Evolutionary conservation across 768 basidiomycete genomes (phyloP), one percentile per base, ranked within the genome.

Genomic region (Boletus eberwhitei): DNA sequence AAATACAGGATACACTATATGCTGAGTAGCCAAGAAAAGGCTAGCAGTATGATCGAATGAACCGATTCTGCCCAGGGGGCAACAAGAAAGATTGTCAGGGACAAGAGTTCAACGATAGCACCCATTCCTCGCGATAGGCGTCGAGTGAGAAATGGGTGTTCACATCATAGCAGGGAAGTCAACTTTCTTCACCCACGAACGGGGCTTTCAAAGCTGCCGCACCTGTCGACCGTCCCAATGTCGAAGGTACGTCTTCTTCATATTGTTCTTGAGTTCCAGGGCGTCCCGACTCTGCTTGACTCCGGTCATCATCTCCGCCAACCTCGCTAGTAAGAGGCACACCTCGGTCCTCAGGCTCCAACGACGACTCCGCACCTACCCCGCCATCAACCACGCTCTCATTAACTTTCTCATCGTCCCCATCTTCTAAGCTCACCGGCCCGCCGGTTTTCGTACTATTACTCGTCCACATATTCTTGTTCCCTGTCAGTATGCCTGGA

Each of bases 391-490:
- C 63, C 21, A 35, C 56, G 14, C 29, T 46, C n/a, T 63, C 65
- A 5, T 57, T 57, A 0, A n/a, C 54, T 48, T 68, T 70, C n/a
- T 75, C 74, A 29, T 71, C 70, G 4, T 68, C 71, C 11, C 59
- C 64, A 53, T 72, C 69, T 14, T 82, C 82, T n/a, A 74, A 71
- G 53, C 79, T 83, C 44, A 83, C 72, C 32, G 77, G 72, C 13
- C 69, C 71, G 16, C 82, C 84, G 6, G 86, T 84, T 60, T 79
- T 79, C 50, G 79, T 67, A 59, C 86, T 88, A 50, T 83, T 82
- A 48, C 76, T 76, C 8, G 81, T 80, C 79, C 85, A 82, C 31
- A 83, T 55, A 54, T 83, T 86, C 60, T 81, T 78, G 58, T 82
- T 84, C 57, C 80, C 74, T 22, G 64, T 65, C 1, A 80, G 72